Evolutionary conservation across 1,139 yeast species (phyloP).

Genomic region (Candida pseudocylindracea): DNA sequence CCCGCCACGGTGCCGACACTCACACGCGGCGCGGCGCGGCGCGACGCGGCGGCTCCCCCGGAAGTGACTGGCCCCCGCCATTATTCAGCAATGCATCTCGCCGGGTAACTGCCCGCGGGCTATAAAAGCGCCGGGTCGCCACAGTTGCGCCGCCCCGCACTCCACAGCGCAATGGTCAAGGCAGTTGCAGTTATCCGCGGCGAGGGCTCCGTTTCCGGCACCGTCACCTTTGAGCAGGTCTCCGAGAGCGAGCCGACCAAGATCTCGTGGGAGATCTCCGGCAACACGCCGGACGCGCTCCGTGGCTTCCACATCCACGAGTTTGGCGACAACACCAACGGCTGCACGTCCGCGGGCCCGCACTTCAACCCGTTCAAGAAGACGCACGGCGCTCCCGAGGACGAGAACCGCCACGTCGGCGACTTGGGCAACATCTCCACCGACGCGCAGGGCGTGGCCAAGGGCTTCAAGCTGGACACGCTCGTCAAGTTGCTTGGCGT

Average conservation of each 20-base stretch:
- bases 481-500: conserved; percentile 67
- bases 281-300: conserved; percentile 69
- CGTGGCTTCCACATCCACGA: conserved; percentile 98
- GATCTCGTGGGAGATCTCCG: conserved; percentile 67
- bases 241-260: conserved; percentile 67
- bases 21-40: too few relatives aligned
- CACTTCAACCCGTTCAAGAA: conserved; percentile 90
- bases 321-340: conserved; percentile 97
- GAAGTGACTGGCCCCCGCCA: too few relatives aligned
- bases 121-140: too few relatives aligned
- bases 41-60: too few relatives aligned
- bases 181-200: conserved; percentile 91
- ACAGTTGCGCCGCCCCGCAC: too few relatives aligned
- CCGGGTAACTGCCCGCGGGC: too few relatives aligned
- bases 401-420: conserved; percentile 83
- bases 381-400: conserved; percentile 90
- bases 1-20: too few relatives aligned
- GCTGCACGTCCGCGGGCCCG: conserved; percentile 98
- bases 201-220: conserved; percentile 72
- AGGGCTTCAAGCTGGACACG: conserved; percentile 64
- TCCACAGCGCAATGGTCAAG: too few relatives aligned
- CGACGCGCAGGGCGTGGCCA: conserved; percentile 71
- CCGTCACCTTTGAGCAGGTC: conserved; percentile 67
- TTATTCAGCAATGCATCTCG: too few relatives aligned
- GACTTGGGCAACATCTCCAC: conserved; percentile 89